Evolutionary conservation across 208 protist genomes (phyloP).

Genomic region (Leishmania tropica): DNA sequence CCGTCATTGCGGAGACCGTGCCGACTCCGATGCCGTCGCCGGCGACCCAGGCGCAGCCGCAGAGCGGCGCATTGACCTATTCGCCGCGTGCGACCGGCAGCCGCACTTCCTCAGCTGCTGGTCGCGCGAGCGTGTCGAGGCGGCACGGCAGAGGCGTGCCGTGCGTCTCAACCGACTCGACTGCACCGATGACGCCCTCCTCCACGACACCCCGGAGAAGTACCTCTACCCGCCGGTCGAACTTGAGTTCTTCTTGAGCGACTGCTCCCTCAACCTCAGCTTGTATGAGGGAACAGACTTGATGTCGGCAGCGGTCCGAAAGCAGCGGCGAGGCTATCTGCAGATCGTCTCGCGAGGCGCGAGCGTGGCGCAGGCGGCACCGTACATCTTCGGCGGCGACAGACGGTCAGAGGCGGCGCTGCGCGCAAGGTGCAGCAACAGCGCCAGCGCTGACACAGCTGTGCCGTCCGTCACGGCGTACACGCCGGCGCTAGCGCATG

Average conservation of each 20-base stretch:
- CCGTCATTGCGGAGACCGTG: background rate
- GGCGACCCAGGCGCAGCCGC: background rate
- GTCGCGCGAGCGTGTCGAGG: slow-evolving; percentile 26
- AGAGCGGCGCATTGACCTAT: slow-evolving; percentile 17
- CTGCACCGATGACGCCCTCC: slow-evolving; percentile 29
- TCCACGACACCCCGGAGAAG: slow-evolving; percentile 28
- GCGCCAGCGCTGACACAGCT: background rate
- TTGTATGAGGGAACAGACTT: slow-evolving; percentile 63
- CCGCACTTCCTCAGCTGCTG: slow-evolving; percentile 38
- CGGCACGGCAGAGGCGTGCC: slow-evolving; percentile 13
- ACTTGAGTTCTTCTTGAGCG: slow-evolving; percentile 46
- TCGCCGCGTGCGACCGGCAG: slow-evolving; percentile 14
- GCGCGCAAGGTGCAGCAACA: background rate
- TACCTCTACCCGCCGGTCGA: slow-evolving; percentile 35
- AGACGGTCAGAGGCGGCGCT: background rate
- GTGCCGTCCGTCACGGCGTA: background rate
- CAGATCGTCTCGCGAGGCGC: slow-evolving; percentile 29
- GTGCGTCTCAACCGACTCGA: slow-evolving; percentile 27
- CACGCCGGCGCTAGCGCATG: background rate
- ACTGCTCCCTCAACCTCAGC: slow-evolving; percentile 42
- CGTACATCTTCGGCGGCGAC: slow-evolving; percentile 7
- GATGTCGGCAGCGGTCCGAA: slow-evolving; percentile 31
- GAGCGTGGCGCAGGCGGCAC: slow-evolving; percentile 7
- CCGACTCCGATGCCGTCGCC: background rate
- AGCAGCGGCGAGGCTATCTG: slow-evolving; percentile 31